Evolutionary conservation across 1,284 basidiomycete genomes (phyloP), one percentile per base, ranked within the genome.

Genomic region (Hemileia vastatrix): DNA sequence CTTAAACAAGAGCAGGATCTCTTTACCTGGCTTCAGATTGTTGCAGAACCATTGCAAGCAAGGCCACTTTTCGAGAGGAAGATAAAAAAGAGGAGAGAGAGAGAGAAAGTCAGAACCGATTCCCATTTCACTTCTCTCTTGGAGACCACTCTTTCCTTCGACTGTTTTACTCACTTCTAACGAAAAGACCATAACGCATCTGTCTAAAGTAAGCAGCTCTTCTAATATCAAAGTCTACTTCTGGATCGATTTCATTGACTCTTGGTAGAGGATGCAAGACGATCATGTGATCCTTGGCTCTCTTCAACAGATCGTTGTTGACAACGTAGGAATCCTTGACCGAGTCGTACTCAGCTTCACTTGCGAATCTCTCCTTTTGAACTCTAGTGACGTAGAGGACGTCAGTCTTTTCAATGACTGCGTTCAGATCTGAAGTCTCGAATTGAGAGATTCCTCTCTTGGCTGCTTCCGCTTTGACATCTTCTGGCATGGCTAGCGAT

Each of bases 221-320:
- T 52, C 88, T 84, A 11, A 84, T 87, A 77, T 98, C 94, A 72
- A 94, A 97, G 78, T 98, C 94, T 57, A 98, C 92, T 76, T 96
- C 93, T 4, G 91, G 89, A 76, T 94, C 92, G 70, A 98, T 94
- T 86, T 98, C 90, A 86, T 71, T 90, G 72, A 93, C 93, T 71
- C 94, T 80, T 18, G 94, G 94, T 50, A 98, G 80, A 15, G 94
- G 94, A 78, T 98, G 95, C 89, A 98, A 92, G 67, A 98, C 91
- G 67, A 97, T 96, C 83, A 94, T 91, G 61, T 90, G 88, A 68
- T 91, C 86, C 80, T 97, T 97, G 24, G 92, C 93, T 64, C 88
- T 82, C 27, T 88, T 84, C 36, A 97, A 80, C 50, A 95, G 83
- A 19, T 93, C 88, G 74, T 97, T 94, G 78, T 98, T 90, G 65